These are phyloP conservation scores for Casuarina cunninghamiana DNA, from an alignment of 306 rosid species.

Conservation along the genomic window DNA sequence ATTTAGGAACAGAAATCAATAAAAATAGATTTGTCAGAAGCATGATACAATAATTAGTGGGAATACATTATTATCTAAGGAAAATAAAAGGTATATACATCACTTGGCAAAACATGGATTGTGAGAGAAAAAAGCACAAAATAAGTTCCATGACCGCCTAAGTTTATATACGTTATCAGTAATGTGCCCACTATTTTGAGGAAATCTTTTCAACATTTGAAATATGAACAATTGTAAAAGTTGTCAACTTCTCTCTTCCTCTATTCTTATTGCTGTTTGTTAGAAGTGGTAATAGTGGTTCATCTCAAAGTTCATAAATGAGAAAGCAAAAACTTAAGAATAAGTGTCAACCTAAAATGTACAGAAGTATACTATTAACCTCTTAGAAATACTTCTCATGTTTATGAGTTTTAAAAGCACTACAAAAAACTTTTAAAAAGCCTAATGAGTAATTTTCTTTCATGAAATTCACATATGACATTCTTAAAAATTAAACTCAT, in stretches of 20 bases:
- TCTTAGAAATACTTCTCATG: too few relatives aligned
- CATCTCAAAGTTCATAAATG: neutral
- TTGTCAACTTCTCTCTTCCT: neutral
- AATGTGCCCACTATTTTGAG: neutral
- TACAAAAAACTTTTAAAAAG: too few relatives aligned
- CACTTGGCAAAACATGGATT: neutral
- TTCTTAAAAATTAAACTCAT: too few relatives aligned
- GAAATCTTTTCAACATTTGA: neutral
- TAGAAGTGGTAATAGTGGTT: neutral
- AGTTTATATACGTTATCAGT: neutral
- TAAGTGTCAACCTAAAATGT: neutral
- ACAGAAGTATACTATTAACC: neutral
- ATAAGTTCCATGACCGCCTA: neutral
- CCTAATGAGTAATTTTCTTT: too few relatives aligned
- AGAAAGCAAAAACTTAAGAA: neutral
- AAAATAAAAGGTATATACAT: neutral
- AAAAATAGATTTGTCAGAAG: conserved; percentile 28
- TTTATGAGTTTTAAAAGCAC: too few relatives aligned
- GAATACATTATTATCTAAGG: neutral
- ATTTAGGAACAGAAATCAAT: conserved; percentile 17
- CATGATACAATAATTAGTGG: conserved; percentile 9
- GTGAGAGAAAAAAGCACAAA: neutral
- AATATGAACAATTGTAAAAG: neutral
- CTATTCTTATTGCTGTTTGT: neutral
- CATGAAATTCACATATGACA: too few relatives aligned